These are phyloP conservation scores for Fusarium sp. DNA, from an alignment of 2,329 filamentous ascomycete genomes.

Conservation along the genomic window DNA sequence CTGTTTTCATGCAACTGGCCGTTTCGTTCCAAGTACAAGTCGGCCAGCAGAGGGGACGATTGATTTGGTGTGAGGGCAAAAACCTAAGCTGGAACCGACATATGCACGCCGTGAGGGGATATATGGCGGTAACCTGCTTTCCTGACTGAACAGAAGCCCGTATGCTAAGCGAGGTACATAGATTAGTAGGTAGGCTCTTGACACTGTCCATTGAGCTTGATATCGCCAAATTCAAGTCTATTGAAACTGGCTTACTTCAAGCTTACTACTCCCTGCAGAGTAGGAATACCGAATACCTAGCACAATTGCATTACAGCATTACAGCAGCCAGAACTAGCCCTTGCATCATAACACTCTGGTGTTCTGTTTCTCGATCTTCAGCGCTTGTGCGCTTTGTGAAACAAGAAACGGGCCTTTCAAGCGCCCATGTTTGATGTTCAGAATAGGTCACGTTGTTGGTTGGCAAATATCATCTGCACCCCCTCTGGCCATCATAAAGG, in stretches of 20 bases:
- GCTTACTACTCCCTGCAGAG: not conserved
- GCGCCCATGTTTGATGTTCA: slow-evolving; percentile 32
- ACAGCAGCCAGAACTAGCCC: not conserved
- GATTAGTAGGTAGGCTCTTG: not conserved
- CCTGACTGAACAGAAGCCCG: not conserved
- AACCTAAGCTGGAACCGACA: not conserved
- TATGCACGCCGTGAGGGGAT: not conserved
- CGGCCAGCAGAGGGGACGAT: slow-evolving; percentile 2
- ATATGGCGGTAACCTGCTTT: not conserved
- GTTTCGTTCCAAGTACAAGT: slow-evolving; percentile 19
- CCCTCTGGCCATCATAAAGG: not conserved
- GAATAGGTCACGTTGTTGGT: slow-evolving; percentile 27
- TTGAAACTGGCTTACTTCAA: not conserved
- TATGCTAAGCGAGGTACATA: not conserved
- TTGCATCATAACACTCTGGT: not conserved
- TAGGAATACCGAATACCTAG: not conserved
- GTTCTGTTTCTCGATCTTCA: not conserved
- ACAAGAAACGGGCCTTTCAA: slow-evolving; percentile 25
- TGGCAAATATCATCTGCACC: slow-evolving; percentile 18
- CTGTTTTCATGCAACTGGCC: slow-evolving; percentile 16
- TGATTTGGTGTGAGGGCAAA: not conserved
- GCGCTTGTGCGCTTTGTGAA: slow-evolving; percentile 42
- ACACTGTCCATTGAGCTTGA: not conserved
- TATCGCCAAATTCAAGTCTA: not conserved
- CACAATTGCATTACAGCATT: not conserved